phyloP scores from a whole-genome alignment of 192 early-diverging fungal genomes.

The Coemansia aciculifera region DNA sequence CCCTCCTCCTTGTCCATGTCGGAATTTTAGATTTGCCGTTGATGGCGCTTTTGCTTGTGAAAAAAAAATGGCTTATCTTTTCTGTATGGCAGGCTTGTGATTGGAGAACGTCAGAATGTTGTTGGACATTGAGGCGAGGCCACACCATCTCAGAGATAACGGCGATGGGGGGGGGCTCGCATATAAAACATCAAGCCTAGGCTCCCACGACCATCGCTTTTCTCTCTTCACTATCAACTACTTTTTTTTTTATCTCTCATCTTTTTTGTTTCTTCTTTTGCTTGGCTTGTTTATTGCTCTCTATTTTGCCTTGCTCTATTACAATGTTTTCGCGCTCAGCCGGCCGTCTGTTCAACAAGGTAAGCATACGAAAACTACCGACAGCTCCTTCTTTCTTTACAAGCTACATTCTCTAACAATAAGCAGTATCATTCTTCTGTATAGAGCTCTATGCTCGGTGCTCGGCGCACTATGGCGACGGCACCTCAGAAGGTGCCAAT shows the following conservation, averaged over 20 bases:
- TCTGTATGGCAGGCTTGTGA: slow-evolving; percentile 1
- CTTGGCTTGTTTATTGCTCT: slow-evolving; percentile 3
- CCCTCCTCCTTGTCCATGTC: neutral
- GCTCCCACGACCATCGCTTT: neutral
- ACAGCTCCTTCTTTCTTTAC: neutral
- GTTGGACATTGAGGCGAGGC: slow-evolving; percentile 4
- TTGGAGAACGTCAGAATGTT: neutral
- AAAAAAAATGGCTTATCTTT: neutral
- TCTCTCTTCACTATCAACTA: neutral
- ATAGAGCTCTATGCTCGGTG: slow-evolving; percentile 16
- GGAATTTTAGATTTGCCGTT: neutral
- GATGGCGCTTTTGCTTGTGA: neutral
- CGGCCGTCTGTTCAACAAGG: slow-evolving; percentile 8
- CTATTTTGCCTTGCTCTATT: neutral
- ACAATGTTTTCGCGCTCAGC: slow-evolving; percentile 5
- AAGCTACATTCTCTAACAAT: neutral
- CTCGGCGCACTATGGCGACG: slow-evolving; percentile 50
- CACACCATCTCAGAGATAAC: slow-evolving; percentile 11
- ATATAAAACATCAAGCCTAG: neutral
- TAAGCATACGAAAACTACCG: neutral
- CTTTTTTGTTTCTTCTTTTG: slow-evolving; percentile 3
- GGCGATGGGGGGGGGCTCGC: neutral
- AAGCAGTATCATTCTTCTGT: neutral
- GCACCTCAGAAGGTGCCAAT: slow-evolving; percentile 77
- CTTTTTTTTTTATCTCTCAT: slow-evolving; percentile 13